Evolutionary conservation across 805 yeast genomes (phyloP).

Genomic region (Schwanniomyces sp.): DNA sequence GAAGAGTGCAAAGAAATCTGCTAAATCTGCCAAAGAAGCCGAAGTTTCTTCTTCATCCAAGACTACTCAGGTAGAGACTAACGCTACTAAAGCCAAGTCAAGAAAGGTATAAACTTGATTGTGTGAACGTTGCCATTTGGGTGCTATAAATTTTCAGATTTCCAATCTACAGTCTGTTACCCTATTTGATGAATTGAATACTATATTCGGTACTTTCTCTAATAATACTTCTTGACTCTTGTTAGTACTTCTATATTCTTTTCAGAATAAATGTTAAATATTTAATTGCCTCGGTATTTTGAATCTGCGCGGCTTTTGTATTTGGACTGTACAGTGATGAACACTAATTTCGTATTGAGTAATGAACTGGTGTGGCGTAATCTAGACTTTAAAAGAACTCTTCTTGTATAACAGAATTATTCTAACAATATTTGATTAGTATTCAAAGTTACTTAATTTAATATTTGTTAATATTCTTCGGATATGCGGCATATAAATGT

Average conservation of each 20-base stretch:
- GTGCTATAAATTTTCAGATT: neutral
- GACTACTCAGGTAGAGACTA: constrained; percentile 10
- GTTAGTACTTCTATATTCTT: neutral
- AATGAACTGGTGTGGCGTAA: no score
- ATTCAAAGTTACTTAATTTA: no score
- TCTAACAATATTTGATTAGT: no score
- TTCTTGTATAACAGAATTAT: no score
- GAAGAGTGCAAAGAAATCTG: constrained; percentile 17
- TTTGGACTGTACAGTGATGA: no score
- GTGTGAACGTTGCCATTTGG: neutral
- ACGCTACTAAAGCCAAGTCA: constrained; percentile 26
- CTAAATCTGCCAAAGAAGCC: constrained; percentile 7
- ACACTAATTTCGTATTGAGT: no score
- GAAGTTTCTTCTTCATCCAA: constrained; percentile 8
- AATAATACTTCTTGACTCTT: neutral
- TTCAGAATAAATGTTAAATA: neutral
- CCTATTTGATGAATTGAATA: neutral
- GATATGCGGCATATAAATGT: no score
- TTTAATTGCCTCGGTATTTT: neutral
- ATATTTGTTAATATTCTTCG: no score
- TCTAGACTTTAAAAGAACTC: no score
- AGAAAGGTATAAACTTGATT: constrained; percentile 31
- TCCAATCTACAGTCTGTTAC: neutral
- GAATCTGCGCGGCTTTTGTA: neutral
- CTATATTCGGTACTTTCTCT: neutral